Conservation (phyloP, 805 yeast genomes). For the Candida ascalaphidarum region DNA sequence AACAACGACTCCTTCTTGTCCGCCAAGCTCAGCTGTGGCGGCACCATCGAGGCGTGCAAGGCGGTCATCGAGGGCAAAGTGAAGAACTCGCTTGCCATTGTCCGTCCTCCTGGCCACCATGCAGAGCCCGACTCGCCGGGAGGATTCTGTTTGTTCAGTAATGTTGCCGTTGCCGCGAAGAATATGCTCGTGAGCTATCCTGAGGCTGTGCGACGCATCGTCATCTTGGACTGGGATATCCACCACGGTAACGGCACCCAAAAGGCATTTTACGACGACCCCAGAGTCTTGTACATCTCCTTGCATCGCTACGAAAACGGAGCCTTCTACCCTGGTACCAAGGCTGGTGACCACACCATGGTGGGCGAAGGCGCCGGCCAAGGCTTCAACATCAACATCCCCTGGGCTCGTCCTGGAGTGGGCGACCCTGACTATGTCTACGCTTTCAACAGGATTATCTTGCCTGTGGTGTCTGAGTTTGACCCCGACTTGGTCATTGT, state of each 20-base stretch:
- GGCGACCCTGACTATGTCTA: conserved; percentile 93
- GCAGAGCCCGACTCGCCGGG: conserved; percentile 98
- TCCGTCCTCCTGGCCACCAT: conserved; percentile 98
- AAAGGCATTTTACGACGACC: conserved; percentile 81
- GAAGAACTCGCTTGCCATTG: conserved; percentile 87
- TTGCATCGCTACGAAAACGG: conserved; percentile 91
- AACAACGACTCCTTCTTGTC: conserved; percentile 83
- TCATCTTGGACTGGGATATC: conserved; percentile 94
- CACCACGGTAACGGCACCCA: conserved; percentile 99
- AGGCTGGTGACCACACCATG: conserved; percentile 72
- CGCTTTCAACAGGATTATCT: conserved; percentile 76
- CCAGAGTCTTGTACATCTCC: conserved; percentile 84
- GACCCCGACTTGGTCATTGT: conserved; percentile 89
- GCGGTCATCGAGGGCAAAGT: conserved; percentile 92
- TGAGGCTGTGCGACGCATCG: conserved; percentile 75
- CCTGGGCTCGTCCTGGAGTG: conserved; percentile 90
- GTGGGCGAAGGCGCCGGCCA: conserved; percentile 82
- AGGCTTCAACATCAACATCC: conserved; percentile 84
- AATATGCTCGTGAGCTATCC: conserved; percentile 76
- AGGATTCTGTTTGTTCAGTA: conserved; percentile 92
- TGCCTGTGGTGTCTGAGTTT: conserved; percentile 85
- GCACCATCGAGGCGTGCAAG: conserved; percentile 91
- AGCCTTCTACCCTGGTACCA: conserved; percentile 88
- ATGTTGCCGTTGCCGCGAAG: conserved; percentile 95
- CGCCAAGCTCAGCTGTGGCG: conserved; percentile 93